Evolutionary conservation across 495 filamentous ascomycete species (phyloP), one percentile per base, ranked within the genome.

Genomic region (Penicillium ochrochloron): DNA sequence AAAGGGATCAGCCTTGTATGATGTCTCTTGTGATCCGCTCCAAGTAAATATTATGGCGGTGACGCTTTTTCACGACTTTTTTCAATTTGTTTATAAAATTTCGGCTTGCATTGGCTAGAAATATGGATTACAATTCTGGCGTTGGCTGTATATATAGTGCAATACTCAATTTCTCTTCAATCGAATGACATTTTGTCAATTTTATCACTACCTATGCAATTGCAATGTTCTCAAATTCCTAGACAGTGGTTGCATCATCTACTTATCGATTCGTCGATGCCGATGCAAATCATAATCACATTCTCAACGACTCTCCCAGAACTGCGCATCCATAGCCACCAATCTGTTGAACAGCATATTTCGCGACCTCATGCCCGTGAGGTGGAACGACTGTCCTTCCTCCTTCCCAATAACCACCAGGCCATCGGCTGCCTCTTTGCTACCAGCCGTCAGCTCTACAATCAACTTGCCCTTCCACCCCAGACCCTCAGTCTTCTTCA

Each of bases 391-490:
- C 37, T 87, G 76, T 0, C 86, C 86, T 2, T 64, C 61, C 6
- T 73, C 70, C 58, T 77, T 80, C 50, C 87, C 87, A 19, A 78
- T 71, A 69, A 96, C 86, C 66, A 93, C 82, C 69, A 96, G 62
- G 12, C 92, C 92, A 82, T 94, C 92, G 0, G 87, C 86, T 44
- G 94, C 86, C 73, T 94, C 89, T 62, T 89, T 83, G 35, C 75
- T 71, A 3, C 87, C 88, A 59, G 91, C 81, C 3, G 89, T 87
- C 91, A 92, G 92, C 12, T 90, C 91, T n/a, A 94, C 88, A 31
- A 94, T 86, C 31, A 95, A 73, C 77, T 93, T 95, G 10, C 88
- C 87, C 78, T 96, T 96, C 92, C 92, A 97, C 1, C 93, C 93
- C 62, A 94, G 81, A 0, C 93, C 92, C 11, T 92, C 93, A 2